Evolutionary conservation across 139 green algal species (phyloP).

Genomic region (Micromonas commoda): DNA sequence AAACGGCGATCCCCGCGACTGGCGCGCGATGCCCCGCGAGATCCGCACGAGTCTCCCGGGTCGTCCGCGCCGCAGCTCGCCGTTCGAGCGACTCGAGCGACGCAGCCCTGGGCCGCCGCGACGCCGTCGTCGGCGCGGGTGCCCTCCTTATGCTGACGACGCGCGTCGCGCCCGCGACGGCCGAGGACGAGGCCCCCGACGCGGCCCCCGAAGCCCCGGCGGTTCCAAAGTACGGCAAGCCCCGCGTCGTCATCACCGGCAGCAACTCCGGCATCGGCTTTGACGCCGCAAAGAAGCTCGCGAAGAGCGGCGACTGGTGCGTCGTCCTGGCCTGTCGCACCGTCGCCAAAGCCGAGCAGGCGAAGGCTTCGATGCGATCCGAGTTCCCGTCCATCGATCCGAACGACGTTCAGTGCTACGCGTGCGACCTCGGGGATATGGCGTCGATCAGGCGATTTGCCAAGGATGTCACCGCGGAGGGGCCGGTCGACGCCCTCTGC

Average conservation of each 20-base stretch:
- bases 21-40: no score
- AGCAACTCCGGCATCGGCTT: conserved; percentile 22
- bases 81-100: no score
- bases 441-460: neutral
- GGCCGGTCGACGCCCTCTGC: conserved; percentile 19
- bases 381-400: neutral
- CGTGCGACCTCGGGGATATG: conserved; percentile 15
- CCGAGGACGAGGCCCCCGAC: no score
- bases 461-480: neutral
- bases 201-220: neutral
- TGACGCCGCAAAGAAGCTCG: conserved; percentile 20
- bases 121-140: no score
- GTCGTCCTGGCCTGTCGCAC: conserved; percentile 22
- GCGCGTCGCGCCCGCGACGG: no score
- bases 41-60: no score
- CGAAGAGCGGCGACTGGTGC: neutral
- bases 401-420: neutral
- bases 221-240: neutral
- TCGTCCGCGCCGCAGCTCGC: no score
- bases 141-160: no score
- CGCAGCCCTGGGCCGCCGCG: no score
- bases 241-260: conserved; percentile 11
- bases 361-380: neutral
- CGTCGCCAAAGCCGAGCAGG: conserved; percentile 1
- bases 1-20: no score